Evolutionary conservation across 78 protist species (phyloP), one percentile per base, ranked within the genome.

Genomic region (Polysphondylium violaceum): DNA sequence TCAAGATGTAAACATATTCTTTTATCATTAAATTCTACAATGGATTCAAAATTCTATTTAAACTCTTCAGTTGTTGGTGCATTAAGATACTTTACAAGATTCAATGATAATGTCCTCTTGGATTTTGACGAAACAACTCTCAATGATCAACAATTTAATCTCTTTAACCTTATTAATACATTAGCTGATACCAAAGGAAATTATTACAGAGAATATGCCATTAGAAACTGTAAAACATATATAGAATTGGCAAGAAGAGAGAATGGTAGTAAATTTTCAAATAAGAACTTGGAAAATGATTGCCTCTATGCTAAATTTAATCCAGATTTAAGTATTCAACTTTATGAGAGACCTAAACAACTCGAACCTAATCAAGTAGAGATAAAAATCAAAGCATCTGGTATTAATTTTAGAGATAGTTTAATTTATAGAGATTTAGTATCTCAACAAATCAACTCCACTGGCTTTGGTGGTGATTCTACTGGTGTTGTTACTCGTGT

Each of bases 401-500:
- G 73, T 68, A 41, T 81, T 0, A 65, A 21, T 8, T 47, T 21
- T 12, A 81, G 56, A 69, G 89, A 81, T 35, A 17, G 11, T 40
- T 29, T 68, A 14, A 6, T 23, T 1, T 53, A 40, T 12, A 12
- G 38, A 14, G 60, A 50, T 9, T 8, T 25, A 1, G 6, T 43
- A 2, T 14, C 47, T 16, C 76, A 19, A 47, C 56, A 68, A 16
- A 27, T 64, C 23, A 44, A 43, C 9, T 19, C 40, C 12, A 65
- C 76, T 7, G 29, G 50, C 29, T 78, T 78, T 67, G 75, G 88
- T 4, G 17, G n/a, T 5, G 89, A 81, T 2, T 56, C 35, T 2
- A 53, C 89, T 38, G 89, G 89, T 17, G 12, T 81, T 27, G 58
- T 81, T 7, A 81, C 71, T 11, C 23, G 63, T 56, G 35, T 69